Conservation (phyloP, 768 basidiomycete genomes). For the Leccinum incarnatum region DNA sequence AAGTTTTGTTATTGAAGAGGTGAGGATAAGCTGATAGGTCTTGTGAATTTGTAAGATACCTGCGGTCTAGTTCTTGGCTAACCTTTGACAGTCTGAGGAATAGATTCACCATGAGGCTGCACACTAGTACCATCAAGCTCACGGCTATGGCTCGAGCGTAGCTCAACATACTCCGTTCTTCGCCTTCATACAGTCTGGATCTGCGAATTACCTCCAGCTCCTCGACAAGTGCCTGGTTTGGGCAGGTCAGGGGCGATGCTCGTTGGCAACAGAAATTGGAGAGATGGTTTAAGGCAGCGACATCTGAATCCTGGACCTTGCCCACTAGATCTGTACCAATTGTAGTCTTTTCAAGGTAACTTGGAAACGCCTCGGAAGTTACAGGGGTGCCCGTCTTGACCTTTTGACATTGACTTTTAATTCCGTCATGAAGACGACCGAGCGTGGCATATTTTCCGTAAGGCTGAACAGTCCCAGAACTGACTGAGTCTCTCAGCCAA, state of each 20-base stretch:
- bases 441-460: slow-evolving; percentile 59
- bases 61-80: not conserved
- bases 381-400: not conserved
- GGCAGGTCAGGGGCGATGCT: slow-evolving; percentile 62
- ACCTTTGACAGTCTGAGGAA: slow-evolving; percentile 48
- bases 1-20: slow-evolving; percentile 36
- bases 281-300: slow-evolving; percentile 22
- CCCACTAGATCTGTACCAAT: slow-evolving; percentile 22
- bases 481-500: slow-evolving; percentile 65
- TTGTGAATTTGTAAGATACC: not conserved
- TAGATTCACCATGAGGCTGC: not conserved
- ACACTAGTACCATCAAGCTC: slow-evolving; percentile 23
- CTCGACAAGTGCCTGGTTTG: slow-evolving; percentile 61
- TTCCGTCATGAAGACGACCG: slow-evolving; percentile 46
- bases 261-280: slow-evolving; percentile 59
- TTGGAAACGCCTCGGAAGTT: not conserved
- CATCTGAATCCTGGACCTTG: slow-evolving; percentile 12
- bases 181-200: slow-evolving; percentile 62
- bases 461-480: slow-evolving; percentile 42
- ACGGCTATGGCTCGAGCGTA: slow-evolving; percentile 75
- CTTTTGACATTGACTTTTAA: slow-evolving; percentile 43
- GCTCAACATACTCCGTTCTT: slow-evolving; percentile 63
- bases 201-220: slow-evolving; percentile 59
- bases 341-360: not conserved
- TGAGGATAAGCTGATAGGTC: slow-evolving; percentile 46